A percentile compares a stretch with the other conserved stretches of the same genome.
phyloP scores from a whole-genome alignment of 2,329 filamentous ascomycete species.

The Thermoascus crustaceus region DNA sequence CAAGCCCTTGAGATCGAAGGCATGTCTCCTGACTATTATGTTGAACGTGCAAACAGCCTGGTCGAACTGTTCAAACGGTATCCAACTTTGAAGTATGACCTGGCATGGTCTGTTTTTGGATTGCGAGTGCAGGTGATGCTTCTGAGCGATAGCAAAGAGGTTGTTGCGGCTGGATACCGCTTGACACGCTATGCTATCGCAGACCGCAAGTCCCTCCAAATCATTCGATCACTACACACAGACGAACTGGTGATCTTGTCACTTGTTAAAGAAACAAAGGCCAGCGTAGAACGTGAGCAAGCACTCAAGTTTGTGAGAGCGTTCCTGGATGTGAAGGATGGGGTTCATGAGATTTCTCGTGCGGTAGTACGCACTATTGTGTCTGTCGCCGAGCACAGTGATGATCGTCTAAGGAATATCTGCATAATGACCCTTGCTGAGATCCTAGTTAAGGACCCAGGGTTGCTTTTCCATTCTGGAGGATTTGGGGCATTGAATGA shows the following conservation, averaged over 20 bases:
- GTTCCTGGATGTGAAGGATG: slow-evolving; percentile 91
- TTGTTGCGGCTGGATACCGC: slow-evolving; percentile 88
- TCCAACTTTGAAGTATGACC: slow-evolving; percentile 88
- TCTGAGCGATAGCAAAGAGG: slow-evolving; percentile 88
- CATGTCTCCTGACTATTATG: slow-evolving; percentile 90
- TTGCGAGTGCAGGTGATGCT: slow-evolving; percentile 92
- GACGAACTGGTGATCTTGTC: slow-evolving; percentile 90
- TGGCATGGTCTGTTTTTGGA: slow-evolving; percentile 94
- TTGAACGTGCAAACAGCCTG: slow-evolving; percentile 80
- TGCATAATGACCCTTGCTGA: slow-evolving; percentile 90
- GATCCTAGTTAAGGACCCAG: slow-evolving; percentile 78
- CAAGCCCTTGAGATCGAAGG: slow-evolving; percentile 82
- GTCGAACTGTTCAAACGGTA: slow-evolving; percentile 96
- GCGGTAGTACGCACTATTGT: slow-evolving; percentile 83
- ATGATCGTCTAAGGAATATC: slow-evolving; percentile 81
- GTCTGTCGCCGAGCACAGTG: slow-evolving; percentile 76
- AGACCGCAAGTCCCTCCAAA: slow-evolving; percentile 79
- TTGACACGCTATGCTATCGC: slow-evolving; percentile 92
- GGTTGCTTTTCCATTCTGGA: slow-evolving; percentile 70
- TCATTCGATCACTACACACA: slow-evolving; percentile 78
- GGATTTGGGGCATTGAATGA: slow-evolving; percentile 85
- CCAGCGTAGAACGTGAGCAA: slow-evolving; percentile 94
- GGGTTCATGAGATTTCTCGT: slow-evolving; percentile 76
- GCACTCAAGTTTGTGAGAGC: slow-evolving; percentile 92
- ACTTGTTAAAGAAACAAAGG: slow-evolving; percentile 88